A percentile compares a stretch with the other conserved stretches of the same genome.
These are phyloP conservation scores for Skeletonema menzelii DNA, from an alignment of 108 stramenopile species.

Conservation along the genomic window DNA sequence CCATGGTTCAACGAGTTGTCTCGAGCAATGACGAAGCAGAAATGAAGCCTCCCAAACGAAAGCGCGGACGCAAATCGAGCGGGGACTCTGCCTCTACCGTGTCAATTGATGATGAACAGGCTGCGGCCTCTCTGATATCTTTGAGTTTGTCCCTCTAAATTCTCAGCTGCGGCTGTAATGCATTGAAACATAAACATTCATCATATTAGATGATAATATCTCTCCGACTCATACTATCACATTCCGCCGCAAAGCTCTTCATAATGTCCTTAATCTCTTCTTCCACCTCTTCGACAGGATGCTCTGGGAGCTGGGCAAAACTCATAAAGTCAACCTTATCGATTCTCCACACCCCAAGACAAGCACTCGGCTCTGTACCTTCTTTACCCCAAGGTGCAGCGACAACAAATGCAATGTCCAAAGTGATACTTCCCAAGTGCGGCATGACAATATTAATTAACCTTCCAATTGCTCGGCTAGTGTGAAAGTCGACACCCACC, in stretches of 20 bases:
- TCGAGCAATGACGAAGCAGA: not conserved
- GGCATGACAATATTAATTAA: conserved; percentile 51
- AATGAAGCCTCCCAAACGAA: not conserved
- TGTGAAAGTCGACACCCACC: conserved; percentile 50
- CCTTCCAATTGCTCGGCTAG: conserved; percentile 52
- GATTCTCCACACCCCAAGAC: conserved; percentile 59
- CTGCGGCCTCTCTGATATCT: not conserved
- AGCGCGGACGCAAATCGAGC: not conserved
- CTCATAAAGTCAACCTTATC: conserved; percentile 54
- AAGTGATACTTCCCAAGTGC: conserved; percentile 37
- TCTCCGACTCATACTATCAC: too few species aligned
- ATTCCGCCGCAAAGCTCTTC: not conserved
- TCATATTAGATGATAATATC: too few species aligned
- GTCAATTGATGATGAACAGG: not conserved
- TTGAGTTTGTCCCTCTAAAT: not conserved
- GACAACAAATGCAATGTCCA: conserved; percentile 56
- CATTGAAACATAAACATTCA: too few species aligned
- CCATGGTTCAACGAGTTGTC: not conserved
- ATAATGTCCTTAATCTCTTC: conserved; percentile 20
- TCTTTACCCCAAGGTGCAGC: conserved; percentile 32
- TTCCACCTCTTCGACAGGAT: conserved; percentile 2
- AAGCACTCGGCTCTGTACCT: conserved; percentile 38
- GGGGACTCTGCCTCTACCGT: not conserved
- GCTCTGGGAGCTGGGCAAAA: conserved; percentile 48
- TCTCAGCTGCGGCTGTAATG: too few species aligned